A percentile compares a stretch with the other conserved stretches of the same genome.
Conservation (phyloP, 805 yeast species). For the Cyberlindnera xylosilytica region DNA sequence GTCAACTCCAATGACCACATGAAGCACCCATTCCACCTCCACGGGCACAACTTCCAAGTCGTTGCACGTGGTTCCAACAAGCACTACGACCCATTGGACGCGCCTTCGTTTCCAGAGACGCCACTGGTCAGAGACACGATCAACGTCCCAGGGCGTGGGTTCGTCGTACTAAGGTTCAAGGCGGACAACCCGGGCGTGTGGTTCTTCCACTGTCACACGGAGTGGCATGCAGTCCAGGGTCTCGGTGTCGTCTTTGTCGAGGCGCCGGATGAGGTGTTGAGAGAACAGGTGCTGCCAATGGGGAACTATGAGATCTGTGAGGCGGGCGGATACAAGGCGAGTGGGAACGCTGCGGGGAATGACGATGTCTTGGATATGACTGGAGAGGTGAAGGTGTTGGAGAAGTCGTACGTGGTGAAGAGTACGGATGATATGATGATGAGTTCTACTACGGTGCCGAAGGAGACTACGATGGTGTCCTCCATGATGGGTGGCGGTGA, state of each 20-base stretch:
- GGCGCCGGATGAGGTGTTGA: slow-evolving; percentile 55
- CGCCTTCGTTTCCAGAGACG: slow-evolving; percentile 39
- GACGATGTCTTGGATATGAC: slow-evolving; percentile 50
- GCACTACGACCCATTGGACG: slow-evolving; percentile 26
- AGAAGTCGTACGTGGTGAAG: background rate
- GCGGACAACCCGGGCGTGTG: slow-evolving; percentile 92
- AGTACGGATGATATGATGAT: background rate
- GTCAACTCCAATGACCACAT: slow-evolving; percentile 77
- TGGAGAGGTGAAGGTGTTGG: slow-evolving; percentile 34
- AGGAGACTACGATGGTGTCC: background rate
- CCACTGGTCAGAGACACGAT: slow-evolving; percentile 74
- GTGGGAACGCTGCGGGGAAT: slow-evolving; percentile 72
- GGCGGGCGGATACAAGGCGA: slow-evolving; percentile 39
- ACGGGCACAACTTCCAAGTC: slow-evolving; percentile 70
- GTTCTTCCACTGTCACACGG: slow-evolving; percentile 91
- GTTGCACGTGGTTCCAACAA: slow-evolving; percentile 43
- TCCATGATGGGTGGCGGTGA: too few relatives aligned
- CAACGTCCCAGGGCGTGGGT: slow-evolving; percentile 63
- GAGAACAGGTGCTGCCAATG: slow-evolving; percentile 35
- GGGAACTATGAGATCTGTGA: slow-evolving; percentile 49
- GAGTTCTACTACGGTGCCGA: background rate
- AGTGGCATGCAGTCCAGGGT: slow-evolving; percentile 83
- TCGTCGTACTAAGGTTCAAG: slow-evolving; percentile 62
- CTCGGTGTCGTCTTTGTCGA: slow-evolving; percentile 69
- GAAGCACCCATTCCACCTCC: slow-evolving; percentile 76